Evolutionary conservation across 129 eudicot genomes (phyloP).

Genomic region (Lactuca saligna): DNA sequence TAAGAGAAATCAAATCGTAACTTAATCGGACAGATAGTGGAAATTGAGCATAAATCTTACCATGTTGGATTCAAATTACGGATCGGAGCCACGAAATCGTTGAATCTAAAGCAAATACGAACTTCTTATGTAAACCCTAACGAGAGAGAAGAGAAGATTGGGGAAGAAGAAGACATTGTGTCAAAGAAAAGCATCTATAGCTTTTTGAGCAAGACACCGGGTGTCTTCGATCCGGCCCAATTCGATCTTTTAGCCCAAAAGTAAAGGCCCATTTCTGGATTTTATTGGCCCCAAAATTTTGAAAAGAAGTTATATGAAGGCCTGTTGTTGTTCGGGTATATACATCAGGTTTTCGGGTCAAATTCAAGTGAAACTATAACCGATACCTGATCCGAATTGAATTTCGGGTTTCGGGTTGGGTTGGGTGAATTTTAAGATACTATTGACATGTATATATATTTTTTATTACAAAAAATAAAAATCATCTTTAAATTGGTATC

Average conservation of each 20-base stretch:
- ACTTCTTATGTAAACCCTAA: slow-evolving; percentile 44
- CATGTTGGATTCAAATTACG: slow-evolving; percentile 31
- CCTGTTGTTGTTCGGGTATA: no score
- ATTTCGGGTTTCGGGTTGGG: no score
- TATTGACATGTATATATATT: no score
- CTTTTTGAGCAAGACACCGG: slow-evolving; percentile 22
- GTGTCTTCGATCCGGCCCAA: slow-evolving; percentile 5
- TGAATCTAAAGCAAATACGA: not conserved
- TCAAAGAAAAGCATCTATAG: slow-evolving; percentile 11
- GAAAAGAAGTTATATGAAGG: no score
- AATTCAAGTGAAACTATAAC: no score
- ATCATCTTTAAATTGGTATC: no score
- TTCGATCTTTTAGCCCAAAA: not conserved
- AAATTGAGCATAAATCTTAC: slow-evolving; percentile 20
- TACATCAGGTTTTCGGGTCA: no score
- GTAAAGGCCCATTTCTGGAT: not conserved
- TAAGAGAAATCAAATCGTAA: not conserved
- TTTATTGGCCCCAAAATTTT: not conserved
- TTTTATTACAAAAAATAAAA: no score
- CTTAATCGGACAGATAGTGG: not conserved
- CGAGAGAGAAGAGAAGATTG: slow-evolving; percentile 4
- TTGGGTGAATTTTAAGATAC: no score
- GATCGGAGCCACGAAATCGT: slow-evolving; percentile 12
- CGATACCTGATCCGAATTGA: no score
- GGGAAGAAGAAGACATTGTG: slow-evolving; percentile 5